phyloP scores from a whole-genome alignment of 73 alveolate species.

The Urostyla sp. region DNA sequence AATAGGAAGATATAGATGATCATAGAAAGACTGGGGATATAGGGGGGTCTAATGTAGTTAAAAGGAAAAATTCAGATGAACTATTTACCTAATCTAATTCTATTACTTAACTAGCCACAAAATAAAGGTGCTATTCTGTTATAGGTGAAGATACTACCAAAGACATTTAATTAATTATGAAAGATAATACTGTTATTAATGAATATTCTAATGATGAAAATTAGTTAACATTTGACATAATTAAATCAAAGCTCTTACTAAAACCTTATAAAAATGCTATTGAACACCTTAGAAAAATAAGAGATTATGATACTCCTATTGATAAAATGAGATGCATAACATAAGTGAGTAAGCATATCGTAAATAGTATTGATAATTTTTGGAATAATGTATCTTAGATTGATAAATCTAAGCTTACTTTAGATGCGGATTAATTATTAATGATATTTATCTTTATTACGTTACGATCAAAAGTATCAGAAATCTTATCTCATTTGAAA shows the following conservation, averaged over 20 bases:
- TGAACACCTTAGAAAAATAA: not conserved
- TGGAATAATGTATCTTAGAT: conserved; percentile 1
- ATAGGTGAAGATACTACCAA: not conserved
- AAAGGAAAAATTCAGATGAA: not conserved
- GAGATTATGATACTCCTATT: conserved; percentile 36
- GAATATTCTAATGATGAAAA: not conserved
- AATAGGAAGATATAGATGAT: not conserved
- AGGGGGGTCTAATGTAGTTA: conserved; percentile 19
- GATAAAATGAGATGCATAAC: conserved; percentile 46
- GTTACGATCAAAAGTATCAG: conserved; percentile 4
- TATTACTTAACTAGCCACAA: not conserved
- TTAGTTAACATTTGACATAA: not conserved
- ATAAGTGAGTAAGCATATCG: not conserved
- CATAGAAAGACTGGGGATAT: conserved; percentile 13
- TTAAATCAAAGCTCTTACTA: not conserved
- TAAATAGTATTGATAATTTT: conserved; percentile 11
- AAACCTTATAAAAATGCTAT: conserved; percentile 24
- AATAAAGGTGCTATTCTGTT: not conserved
- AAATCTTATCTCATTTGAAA: conserved; percentile 11
- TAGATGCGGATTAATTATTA: conserved; percentile 20
- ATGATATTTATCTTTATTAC: conserved; percentile 33
- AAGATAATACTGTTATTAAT: not conserved
- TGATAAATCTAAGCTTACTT: conserved; percentile 3
- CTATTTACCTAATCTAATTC: not conserved
- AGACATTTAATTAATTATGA: too few relatives aligned